Evolutionary conservation across 148 eudicot species (phyloP).

Genomic region (Salicornia ramosissima): DNA sequence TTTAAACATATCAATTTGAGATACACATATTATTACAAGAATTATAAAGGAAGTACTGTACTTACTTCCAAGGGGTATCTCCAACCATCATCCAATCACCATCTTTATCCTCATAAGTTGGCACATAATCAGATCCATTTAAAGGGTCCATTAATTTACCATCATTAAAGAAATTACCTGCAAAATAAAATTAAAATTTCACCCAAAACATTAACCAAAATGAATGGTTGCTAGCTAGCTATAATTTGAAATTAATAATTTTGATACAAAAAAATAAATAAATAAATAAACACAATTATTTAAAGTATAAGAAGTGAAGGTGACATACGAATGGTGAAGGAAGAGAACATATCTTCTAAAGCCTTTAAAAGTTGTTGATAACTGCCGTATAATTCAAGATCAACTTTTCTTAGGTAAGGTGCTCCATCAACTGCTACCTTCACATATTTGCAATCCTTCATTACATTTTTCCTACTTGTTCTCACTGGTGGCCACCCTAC

Average conservation of each 20-base stretch:
- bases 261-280: too few relatives aligned
- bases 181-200: background rate
- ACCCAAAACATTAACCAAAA: background rate
- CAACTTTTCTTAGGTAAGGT: conserved; percentile 81
- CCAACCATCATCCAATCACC: conserved; percentile 59
- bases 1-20: too few relatives aligned
- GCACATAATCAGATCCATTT: conserved; percentile 37
- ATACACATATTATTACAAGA: too few relatives aligned
- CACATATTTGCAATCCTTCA: conserved; percentile 36
- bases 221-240: too few relatives aligned
- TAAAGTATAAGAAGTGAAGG: background rate
- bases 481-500: conserved; percentile 65
- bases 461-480: conserved; percentile 39
- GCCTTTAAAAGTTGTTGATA: conserved; percentile 62
- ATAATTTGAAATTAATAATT: too few relatives aligned
- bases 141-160: conserved; percentile 34
- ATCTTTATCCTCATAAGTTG: conserved; percentile 46
- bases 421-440: conserved; percentile 95
- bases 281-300: too few relatives aligned
- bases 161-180: conserved; percentile 38
- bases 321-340: conserved; percentile 59
- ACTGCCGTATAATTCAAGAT: conserved; percentile 51
- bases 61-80: conserved; percentile 45
- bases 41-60: too few relatives aligned
- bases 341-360: conserved; percentile 60